Conservation (phyloP, 352 stramenopile genomes). For the Hyaloperonospora arabidopsidis region DNA sequence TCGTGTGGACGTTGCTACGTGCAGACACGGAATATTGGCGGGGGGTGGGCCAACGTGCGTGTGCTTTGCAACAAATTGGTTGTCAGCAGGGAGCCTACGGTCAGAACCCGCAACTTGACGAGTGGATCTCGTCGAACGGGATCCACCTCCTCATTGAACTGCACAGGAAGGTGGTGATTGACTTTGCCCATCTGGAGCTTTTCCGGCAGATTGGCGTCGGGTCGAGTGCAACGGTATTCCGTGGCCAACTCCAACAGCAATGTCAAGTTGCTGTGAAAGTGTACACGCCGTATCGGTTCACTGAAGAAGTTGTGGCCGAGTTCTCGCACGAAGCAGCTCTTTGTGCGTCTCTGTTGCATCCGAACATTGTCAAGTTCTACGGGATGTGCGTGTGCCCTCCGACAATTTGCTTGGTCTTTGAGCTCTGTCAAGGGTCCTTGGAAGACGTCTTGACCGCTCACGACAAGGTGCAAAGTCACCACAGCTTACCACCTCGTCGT, state of each 20-base stretch:
- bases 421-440: conserved; percentile 46
- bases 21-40: conserved; percentile 48
- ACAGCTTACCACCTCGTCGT: conserved; percentile 6
- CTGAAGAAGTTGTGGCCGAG: conserved; percentile 38
- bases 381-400: conserved; percentile 60
- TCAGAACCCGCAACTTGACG: conserved; percentile 19
- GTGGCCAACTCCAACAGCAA: conserved; percentile 28
- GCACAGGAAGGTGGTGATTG: conserved; percentile 59
- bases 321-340: conserved; percentile 62
- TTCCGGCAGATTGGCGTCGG: conserved; percentile 41
- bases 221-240: conserved; percentile 42
- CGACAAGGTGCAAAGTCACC: conserved; percentile 5
- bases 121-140: conserved; percentile 37
- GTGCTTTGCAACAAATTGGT: conserved; percentile 19
- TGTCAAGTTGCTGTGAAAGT: conserved; percentile 51
- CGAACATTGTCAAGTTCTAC: conserved; percentile 59
- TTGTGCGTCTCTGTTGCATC: conserved; percentile 39
- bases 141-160: conserved; percentile 59
- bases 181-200: conserved; percentile 55
- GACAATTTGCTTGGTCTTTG: conserved; percentile 52
- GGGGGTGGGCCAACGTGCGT: conserved; percentile 35
- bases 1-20: conserved; percentile 45
- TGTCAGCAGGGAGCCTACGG: conserved; percentile 3
- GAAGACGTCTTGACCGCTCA: conserved; percentile 35
- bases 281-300: conserved; percentile 47